Conservation (phyloP, 2,329 filamentous ascomycete genomes). For the Stemphylium vesicarium region DNA sequence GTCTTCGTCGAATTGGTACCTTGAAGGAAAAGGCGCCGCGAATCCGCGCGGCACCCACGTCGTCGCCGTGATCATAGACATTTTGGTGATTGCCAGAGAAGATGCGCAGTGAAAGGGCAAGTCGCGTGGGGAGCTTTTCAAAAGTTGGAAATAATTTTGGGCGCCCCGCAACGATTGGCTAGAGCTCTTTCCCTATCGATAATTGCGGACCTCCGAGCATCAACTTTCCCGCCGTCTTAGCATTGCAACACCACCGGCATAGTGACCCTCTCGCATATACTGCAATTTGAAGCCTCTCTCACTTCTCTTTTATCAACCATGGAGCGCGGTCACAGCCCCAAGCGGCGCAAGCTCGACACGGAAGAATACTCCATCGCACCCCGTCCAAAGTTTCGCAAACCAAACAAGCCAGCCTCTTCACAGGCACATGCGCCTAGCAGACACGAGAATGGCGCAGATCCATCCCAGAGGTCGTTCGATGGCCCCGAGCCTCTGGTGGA, state of each 20-base stretch:
- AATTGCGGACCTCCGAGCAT: constrained; percentile 32
- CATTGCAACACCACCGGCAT: constrained; percentile 2
- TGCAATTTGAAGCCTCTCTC: background rate
- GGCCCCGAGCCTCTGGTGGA: constrained; percentile 66
- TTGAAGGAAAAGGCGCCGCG: constrained; percentile 57
- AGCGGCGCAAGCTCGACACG: constrained; percentile 70
- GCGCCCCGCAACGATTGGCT: constrained; percentile 27
- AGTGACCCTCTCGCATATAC: background rate
- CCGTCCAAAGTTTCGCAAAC: constrained; percentile 52
- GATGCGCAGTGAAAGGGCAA: constrained; percentile 17
- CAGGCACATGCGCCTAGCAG: constrained; percentile 45
- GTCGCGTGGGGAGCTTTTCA: constrained; percentile 20
- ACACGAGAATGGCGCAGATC: constrained; percentile 43
- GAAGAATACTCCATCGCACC: constrained; percentile 64
- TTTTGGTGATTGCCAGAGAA: constrained; percentile 29
- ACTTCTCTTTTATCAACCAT: constrained; percentile 24
- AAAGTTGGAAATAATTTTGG: constrained; percentile 23
- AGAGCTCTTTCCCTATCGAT: constrained; percentile 30
- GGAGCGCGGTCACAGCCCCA: constrained; percentile 60
- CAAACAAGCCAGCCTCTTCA: constrained; percentile 42
- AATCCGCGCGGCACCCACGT: constrained; percentile 61
- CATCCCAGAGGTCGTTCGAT: constrained; percentile 65
- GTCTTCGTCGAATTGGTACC: constrained; percentile 59
- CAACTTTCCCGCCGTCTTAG: constrained; percentile 4
- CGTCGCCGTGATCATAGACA: constrained; percentile 64